Percentiles rank a stretch among this genome's conserved stretches.
These are phyloP conservation scores for Moesziomyces sp. DNA, from an alignment of 1,284 basidiomycete species.

Conservation along the genomic window DNA sequence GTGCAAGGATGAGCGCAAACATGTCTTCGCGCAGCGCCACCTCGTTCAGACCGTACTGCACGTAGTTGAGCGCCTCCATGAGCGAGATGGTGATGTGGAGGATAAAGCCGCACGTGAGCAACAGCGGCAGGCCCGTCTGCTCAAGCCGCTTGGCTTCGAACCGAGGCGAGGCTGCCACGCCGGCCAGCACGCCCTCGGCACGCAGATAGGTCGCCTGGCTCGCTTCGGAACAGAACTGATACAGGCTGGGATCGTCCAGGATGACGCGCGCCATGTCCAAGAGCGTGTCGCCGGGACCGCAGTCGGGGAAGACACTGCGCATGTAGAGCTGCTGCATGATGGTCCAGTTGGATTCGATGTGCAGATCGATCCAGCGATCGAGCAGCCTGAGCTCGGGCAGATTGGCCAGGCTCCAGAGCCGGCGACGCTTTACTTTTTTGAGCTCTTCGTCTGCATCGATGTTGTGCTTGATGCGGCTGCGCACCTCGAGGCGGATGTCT, in stretches of 20 bases:
- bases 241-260: constrained; percentile 4
- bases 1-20: constrained; percentile 15
- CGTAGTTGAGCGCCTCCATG: constrained; percentile 13
- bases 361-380: constrained; percentile 23
- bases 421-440: constrained; percentile 7
- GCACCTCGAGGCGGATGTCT: constrained; percentile 15
- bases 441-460: constrained; percentile 7
- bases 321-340: constrained; percentile 13
- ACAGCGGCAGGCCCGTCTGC: constrained; percentile 14
- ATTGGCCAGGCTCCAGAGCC: constrained; percentile 15
- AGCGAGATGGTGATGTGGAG: constrained; percentile 21
- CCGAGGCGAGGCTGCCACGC: constrained; percentile 4
- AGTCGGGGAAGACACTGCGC: constrained; percentile 8
- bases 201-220: constrained; percentile 2
- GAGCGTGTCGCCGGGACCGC: constrained; percentile 1
- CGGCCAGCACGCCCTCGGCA: constrained; percentile 11
- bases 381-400: constrained; percentile 16
- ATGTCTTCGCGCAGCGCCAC: constrained; percentile 10
- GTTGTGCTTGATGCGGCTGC: constrained; percentile 9
- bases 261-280: constrained; percentile 6
- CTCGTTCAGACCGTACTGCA: constrained; percentile 6
- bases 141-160: constrained; percentile 12
- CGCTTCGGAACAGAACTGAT: background rate
- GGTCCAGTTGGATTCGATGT: constrained; percentile 15
- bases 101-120: constrained; percentile 22